Percentiles rank a stretch among this genome's conserved stretches.
These are phyloP conservation scores for Backusella circina DNA, from an alignment of 192 early-diverging fungal species.

Conservation along the genomic window DNA sequence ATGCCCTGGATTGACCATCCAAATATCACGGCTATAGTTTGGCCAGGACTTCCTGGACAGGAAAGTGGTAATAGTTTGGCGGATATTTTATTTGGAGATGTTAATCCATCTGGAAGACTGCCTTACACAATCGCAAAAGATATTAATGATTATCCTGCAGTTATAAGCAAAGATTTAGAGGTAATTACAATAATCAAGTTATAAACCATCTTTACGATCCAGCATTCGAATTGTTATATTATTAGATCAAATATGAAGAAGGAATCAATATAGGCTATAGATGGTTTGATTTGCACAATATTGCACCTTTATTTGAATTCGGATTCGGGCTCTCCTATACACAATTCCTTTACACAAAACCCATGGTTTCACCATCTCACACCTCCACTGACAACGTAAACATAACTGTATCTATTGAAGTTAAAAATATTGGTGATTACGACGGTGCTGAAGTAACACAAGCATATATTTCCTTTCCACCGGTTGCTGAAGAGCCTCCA, in stretches of 20 bases:
- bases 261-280: constrained; percentile 55
- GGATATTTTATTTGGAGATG: constrained; percentile 61
- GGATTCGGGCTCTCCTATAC: constrained; percentile 66
- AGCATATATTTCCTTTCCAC: constrained; percentile 37
- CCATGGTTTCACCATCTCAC: constrained; percentile 1
- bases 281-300: constrained; percentile 39
- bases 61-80: constrained; percentile 62
- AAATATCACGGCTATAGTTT: constrained; percentile 54
- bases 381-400: not conserved
- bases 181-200: not conserved
- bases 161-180: not conserved
- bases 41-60: constrained; percentile 58
- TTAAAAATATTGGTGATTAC: constrained; percentile 32
- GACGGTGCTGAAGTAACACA: constrained; percentile 38
- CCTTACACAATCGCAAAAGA: constrained; percentile 55
- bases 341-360: constrained; percentile 42
- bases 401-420: constrained; percentile 26
- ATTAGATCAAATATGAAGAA: constrained; percentile 54
- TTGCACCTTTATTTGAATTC: constrained; percentile 52
- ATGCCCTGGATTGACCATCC: constrained; percentile 60
- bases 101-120: constrained; percentile 56
- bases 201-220: not conserved
- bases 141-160: constrained; percentile 37
- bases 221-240: not conserved
- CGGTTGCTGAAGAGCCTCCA: constrained; percentile 33